These are phyloP conservation scores for Cardiospermum halicacabum DNA, from an alignment of 345 rosid genomes.

Conservation along the genomic window DNA sequence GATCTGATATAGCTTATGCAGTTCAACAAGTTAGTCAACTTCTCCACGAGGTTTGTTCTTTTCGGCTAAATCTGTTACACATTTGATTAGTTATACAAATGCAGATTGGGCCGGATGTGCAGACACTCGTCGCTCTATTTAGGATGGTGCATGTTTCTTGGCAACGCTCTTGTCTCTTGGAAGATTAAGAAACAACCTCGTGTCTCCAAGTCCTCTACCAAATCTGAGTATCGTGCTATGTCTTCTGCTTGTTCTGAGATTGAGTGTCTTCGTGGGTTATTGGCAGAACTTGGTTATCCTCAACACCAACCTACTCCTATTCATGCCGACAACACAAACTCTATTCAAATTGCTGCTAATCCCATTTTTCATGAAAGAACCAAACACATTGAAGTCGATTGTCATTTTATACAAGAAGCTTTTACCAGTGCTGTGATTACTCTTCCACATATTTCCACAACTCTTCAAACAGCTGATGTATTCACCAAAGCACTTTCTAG, in stretches of 20 bases:
- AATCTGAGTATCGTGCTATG: not conserved
- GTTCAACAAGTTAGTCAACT: not conserved
- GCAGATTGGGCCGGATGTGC: not conserved
- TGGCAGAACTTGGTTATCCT: too few relatives aligned
- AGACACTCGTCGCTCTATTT: not conserved
- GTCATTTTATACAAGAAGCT: not conserved
- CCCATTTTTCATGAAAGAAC: not conserved
- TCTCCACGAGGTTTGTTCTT: not conserved
- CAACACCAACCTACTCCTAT: not conserved
- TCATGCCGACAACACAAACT: not conserved
- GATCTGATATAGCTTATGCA: not conserved
- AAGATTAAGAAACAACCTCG: not conserved
- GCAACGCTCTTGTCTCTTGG: not conserved
- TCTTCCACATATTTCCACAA: not conserved
- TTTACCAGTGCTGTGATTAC: not conserved
- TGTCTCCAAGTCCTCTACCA: not conserved
- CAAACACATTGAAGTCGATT: not conserved
- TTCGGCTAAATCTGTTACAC: not conserved
- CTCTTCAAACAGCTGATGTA: not conserved
- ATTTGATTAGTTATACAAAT: not conserved
- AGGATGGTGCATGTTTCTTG: not conserved
- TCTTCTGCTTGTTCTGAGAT: conserved; percentile 2
- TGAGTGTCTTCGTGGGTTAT: not conserved
- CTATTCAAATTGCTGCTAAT: not conserved
- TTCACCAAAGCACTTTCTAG: not conserved